These are phyloP conservation scores for Aspergillus coremiiformis DNA, from an alignment of 495 filamentous ascomycete genomes.

Conservation along the genomic window DNA sequence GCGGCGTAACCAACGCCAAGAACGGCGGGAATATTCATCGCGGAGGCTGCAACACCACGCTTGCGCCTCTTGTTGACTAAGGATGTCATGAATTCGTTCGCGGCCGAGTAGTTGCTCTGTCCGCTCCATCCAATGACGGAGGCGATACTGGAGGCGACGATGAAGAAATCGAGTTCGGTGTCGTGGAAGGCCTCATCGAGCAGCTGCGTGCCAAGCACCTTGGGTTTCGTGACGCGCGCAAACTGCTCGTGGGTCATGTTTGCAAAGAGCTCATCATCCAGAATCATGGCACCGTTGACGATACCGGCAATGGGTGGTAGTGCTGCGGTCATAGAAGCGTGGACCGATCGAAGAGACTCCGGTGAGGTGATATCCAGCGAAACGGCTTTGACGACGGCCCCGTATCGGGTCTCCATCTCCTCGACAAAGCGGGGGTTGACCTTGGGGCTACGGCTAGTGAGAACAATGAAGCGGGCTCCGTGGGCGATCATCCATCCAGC, in stretches of 20 bases:
- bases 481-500: constrained; percentile 15
- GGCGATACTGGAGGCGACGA: constrained; percentile 49
- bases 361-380: not conserved
- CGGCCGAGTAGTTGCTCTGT: constrained; percentile 54
- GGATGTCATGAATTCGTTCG: constrained; percentile 43
- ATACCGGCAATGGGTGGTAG: not conserved
- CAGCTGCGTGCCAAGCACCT: constrained; percentile 18
- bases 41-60: constrained; percentile 20
- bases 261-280: not conserved
- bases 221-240: constrained; percentile 7
- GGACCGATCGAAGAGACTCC: not conserved
- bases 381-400: constrained; percentile 1
- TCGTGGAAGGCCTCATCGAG: constrained; percentile 23
- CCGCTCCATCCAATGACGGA: constrained; percentile 46
- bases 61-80: constrained; percentile 23
- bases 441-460: constrained; percentile 45
- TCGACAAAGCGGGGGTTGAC: constrained; percentile 11
- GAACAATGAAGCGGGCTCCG: constrained; percentile 13
- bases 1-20: not conserved
- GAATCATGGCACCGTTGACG: not conserved
- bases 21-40: constrained; percentile 6
- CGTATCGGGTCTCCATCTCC: not conserved
- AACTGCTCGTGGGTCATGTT: not conserved
- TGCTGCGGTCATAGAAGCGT: not conserved
- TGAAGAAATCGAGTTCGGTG: constrained; percentile 51